These are phyloP conservation scores for Rhododendron kiyosumense DNA, from an alignment of 148 eudicot genomes.

Conservation along the genomic window DNA sequence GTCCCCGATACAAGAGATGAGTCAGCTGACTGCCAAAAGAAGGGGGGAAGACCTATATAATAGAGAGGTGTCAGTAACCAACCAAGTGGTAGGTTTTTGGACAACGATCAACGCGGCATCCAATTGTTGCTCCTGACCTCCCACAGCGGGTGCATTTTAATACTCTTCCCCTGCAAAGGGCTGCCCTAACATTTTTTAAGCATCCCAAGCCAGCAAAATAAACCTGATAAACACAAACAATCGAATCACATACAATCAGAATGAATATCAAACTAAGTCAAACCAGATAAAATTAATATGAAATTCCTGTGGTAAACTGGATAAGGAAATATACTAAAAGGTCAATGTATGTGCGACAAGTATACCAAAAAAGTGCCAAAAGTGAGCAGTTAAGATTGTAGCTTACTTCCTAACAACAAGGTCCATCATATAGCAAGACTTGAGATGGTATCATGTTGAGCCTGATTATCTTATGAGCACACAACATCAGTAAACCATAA, in stretches of 20 bases:
- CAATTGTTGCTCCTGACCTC: constrained; percentile 96
- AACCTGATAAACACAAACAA: constrained; percentile 46
- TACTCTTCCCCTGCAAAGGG: constrained; percentile 91
- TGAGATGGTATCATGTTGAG: constrained; percentile 10
- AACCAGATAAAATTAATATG: not conserved
- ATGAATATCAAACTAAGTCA: not conserved
- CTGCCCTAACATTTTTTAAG: constrained; percentile 90
- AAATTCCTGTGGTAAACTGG: not conserved
- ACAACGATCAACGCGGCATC: constrained; percentile 97
- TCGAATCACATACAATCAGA: constrained; percentile 16
- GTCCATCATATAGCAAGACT: constrained; percentile 21
- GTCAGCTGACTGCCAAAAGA: not conserved
- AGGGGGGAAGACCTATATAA: not conserved
- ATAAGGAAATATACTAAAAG: not conserved
- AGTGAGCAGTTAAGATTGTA: constrained; percentile 15
- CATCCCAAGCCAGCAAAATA: constrained; percentile 96
- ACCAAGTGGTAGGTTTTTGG: constrained; percentile 98
- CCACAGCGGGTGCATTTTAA: constrained; percentile 90
- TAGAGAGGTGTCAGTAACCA: constrained; percentile 17
- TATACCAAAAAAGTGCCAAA: not conserved
- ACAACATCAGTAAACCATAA: constrained; percentile 13
- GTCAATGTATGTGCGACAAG: not conserved
- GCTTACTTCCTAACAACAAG: constrained; percentile 22
- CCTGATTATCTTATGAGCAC: constrained; percentile 18
- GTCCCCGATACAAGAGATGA: not conserved